Base-by-base conservation (phyloP, 139 green algal species). In the Tetraselmis chui region DNA sequence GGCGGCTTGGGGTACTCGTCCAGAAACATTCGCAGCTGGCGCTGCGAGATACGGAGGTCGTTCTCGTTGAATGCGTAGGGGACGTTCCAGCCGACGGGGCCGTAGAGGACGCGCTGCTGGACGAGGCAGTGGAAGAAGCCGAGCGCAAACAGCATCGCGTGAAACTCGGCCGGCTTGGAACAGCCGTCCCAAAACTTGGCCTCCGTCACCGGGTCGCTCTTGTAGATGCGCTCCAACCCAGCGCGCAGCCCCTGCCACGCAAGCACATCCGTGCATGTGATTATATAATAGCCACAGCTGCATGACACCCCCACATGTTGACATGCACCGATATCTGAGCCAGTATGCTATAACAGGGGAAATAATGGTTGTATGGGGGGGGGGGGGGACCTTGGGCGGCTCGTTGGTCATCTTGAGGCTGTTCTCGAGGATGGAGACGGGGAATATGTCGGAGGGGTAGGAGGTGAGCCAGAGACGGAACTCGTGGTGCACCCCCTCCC, bases 11-110 rank as follows among this genome's bases (percentile, higher is more conserved):
- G 84, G 83, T 95, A 94, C 85, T 95, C 91, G 84, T 95, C 91
- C 79, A 95, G 81, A 85, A 95, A 95, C 91, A 95, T 94, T 32
- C 86, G 86, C 82, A 95, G 86, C 88, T 95, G 93, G 1, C 91
- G 91, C 5, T 92, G 88, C 32, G 67, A 90, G 84, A 95, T 95
- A 29, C 89, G 81, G 76, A 95, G 85, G 85, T 95, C 92, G 32
- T 91, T 92, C 77, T 95, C 91, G 59, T 94, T 94, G 88, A 96
- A 96, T 79, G 92, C 89, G 79, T 95, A 95, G 0, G 91, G 91
- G 82, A 96, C 94, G 84, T 95, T 96, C 89, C 91, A 96, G 1
- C 92, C 92, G 76, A 96, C 91, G 29, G 92, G 91, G 1, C 92
- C 92, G 84, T 93, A 96, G 85, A 92, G 92, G 30, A 88, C 83